These are phyloP conservation scores for Exophiala lecanii-corni DNA, from an alignment of 2,329 filamentous ascomycete genomes.

Conservation along the genomic window DNA sequence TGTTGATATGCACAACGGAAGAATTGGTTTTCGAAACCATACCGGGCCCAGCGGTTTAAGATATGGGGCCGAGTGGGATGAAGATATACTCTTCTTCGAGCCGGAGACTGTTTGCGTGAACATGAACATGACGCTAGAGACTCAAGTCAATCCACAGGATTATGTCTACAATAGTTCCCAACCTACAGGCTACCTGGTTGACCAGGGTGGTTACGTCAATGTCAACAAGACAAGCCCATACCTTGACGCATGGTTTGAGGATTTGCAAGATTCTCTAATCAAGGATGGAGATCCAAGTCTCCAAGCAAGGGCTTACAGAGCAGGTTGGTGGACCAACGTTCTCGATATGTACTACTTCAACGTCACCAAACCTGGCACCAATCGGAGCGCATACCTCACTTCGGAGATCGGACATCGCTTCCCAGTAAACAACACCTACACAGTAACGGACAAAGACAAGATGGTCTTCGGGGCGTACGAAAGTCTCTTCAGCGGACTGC, in stretches of 20 bases:
- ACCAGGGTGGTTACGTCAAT: constrained; percentile 40
- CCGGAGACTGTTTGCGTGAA: constrained; percentile 43
- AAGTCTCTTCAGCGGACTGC: neutral
- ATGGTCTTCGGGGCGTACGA: neutral
- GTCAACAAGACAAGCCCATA: constrained; percentile 4
- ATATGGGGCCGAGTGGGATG: constrained; percentile 41
- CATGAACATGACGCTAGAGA: constrained; percentile 39
- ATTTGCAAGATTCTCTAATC: neutral
- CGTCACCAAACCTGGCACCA: constrained; percentile 30
- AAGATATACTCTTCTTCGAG: constrained; percentile 47
- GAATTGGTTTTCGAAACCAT: constrained; percentile 44
- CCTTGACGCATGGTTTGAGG: neutral
- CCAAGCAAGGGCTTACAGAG: constrained; percentile 38
- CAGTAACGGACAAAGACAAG: neutral
- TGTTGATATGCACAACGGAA: constrained; percentile 37
- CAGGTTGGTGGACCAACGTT: constrained; percentile 41
- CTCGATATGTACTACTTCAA: constrained; percentile 27
- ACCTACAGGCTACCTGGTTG: constrained; percentile 33
- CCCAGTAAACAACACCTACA: constrained; percentile 10
- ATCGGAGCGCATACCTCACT: constrained; percentile 31
- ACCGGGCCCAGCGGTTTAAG: constrained; percentile 39
- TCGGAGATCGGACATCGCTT: constrained; percentile 35
- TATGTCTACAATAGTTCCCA: neutral
- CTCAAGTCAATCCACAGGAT: constrained; percentile 1
- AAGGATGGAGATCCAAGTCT: constrained; percentile 32